Evolutionary conservation across 768 basidiomycete genomes (phyloP).

Genomic region (Amanita phalloides): DNA sequence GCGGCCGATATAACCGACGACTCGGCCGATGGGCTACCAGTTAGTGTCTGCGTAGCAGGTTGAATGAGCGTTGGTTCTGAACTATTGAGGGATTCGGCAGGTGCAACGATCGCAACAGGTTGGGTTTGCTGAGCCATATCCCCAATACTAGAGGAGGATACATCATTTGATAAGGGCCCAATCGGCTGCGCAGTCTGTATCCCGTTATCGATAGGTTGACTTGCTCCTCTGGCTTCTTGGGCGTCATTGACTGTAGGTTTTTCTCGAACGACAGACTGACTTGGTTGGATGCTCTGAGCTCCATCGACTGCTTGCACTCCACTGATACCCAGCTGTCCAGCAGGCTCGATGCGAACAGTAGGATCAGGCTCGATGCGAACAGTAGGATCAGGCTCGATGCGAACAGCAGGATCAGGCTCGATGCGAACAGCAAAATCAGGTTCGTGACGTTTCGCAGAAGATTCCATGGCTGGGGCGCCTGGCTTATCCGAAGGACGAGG

Average conservation of each 20-base stretch:
- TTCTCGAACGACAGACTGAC: neutral
- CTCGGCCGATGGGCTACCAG: neutral
- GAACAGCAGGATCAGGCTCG: neutral
- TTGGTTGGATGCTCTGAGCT: neutral
- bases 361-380: neutral
- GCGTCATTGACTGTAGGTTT: neutral
- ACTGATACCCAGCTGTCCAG: neutral
- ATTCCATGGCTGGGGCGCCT: neutral
- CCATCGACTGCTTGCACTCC: neutral
- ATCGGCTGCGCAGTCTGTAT: neutral
- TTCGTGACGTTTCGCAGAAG: neutral
- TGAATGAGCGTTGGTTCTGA: neutral
- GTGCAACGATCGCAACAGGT: neutral
- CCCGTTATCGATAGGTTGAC: neutral
- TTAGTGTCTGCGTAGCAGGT: neutral
- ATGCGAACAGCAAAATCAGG: neutral
- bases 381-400: neutral
- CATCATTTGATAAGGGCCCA: neutral
- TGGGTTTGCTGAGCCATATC: neutral
- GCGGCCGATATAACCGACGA: neutral
- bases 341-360: neutral
- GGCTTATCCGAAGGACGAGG: neutral
- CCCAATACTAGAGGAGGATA: neutral
- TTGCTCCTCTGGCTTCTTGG: neutral
- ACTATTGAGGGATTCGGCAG: neutral